phyloP scores from a whole-genome alignment of 305 asterid genomes.

The Fraxinus velutina region DNA sequence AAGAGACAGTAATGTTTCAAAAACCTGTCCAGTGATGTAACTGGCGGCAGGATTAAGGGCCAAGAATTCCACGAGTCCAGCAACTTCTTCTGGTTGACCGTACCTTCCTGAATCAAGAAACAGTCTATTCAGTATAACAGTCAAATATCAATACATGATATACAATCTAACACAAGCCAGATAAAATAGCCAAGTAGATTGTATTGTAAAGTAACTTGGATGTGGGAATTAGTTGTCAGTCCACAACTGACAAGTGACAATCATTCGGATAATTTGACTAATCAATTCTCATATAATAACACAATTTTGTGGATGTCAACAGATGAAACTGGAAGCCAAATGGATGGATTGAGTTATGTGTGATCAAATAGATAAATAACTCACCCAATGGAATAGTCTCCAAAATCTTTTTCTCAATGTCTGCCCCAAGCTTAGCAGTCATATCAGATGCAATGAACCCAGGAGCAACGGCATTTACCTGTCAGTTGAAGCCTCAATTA shows the following conservation, averaged over 20 bases:
- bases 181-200: background rate
- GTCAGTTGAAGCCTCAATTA: constrained; percentile 25
- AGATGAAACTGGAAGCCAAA: too few relatives aligned
- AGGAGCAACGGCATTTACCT: constrained; percentile 96
- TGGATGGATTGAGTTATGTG: background rate
- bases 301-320: background rate
- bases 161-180: background rate
- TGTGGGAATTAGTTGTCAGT: background rate
- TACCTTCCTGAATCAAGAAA: constrained; percentile 61
- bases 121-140: background rate
- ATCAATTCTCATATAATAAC: background rate
- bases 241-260: background rate
- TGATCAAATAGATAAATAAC: constrained; percentile 14
- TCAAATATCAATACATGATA: background rate
- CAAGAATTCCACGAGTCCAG: constrained; percentile 84
- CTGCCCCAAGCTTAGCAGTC: constrained; percentile 78
- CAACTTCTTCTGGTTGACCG: constrained; percentile 93
- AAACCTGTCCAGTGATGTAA: constrained; percentile 93
- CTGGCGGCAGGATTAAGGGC: constrained; percentile 78
- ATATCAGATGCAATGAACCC: constrained; percentile 96
- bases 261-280: background rate
- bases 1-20: background rate
- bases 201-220: background rate
- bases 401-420: constrained; percentile 76
- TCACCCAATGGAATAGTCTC: constrained; percentile 81